Base-by-base conservation (phyloP, 148 eudicot genomes). In the Camellia sinensis region DNA sequence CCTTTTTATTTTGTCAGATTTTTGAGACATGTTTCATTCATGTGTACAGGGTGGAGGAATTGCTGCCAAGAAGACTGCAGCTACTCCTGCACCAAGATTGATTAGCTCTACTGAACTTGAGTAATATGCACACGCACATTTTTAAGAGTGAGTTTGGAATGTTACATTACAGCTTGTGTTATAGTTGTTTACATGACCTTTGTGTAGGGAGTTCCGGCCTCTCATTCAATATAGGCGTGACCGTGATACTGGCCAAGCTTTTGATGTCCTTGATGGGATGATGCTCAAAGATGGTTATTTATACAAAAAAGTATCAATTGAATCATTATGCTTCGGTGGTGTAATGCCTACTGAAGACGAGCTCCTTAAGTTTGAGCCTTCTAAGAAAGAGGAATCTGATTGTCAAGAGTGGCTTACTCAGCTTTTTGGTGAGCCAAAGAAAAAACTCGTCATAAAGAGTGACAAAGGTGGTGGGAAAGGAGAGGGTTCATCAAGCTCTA, bases 231-330 rank as follows among this genome's bases (percentile, higher is more conserved):
- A 56, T 80, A 84, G 93, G 76, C 95, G 97, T 74, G 98, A 94
- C 72, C 98, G 99, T 75, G 98, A 96, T 63, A 91, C 95, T 6
- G 96, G 93, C 48, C 84, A 82, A 66, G 73, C 83, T 69, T 90
- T 88, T 85, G 99, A 96, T 86, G 81, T 92, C 78, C 94, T 96
- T 78, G 97, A 96, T 80, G 91, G 95, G 41, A 76, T 92, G 85
- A 87, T 89, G 95, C 88, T 96, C 19, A 96, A 94, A 77, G 98
- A 96, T 84, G 99, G 99, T 40, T 96, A 88, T 84, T 73, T 96
- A 61, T 96, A 85, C 79, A 96, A 96, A 79, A 96, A 90, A 84
- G 86, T 96, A 37, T 74, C 97, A 3, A 54, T 93, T 17, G 98
- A 96, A 48, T 96, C 99, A 9, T 83, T 96, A 80, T 90, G 85